Evolutionary conservation across 441 rosid genomes (phyloP).

Genomic region (Hura crepitans): DNA sequence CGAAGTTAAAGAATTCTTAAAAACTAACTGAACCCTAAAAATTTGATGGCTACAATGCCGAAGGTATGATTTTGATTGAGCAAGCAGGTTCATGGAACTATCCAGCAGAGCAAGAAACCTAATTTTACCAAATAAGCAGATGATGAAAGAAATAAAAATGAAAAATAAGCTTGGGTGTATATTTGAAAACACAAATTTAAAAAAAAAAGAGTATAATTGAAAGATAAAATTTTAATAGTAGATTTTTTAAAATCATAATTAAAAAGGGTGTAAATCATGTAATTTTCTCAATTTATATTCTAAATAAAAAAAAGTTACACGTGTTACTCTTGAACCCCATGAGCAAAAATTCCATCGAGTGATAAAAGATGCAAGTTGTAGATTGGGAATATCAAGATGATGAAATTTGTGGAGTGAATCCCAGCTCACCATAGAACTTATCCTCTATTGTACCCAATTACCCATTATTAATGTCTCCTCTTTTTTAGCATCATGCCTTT

Average conservation of each 20-base stretch:
- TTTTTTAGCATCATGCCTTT: background rate
- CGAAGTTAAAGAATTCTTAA: background rate
- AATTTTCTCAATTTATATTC: no score
- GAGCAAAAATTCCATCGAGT: background rate
- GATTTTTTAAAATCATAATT: no score
- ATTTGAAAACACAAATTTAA: no score
- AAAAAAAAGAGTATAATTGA: no score
- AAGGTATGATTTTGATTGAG: constrained; percentile 9
- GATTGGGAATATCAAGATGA: background rate
- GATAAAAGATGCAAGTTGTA: constrained; percentile 5
- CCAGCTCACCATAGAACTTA: constrained; percentile 15
- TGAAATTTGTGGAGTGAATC: background rate
- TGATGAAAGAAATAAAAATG: no score
- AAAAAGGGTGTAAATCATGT: no score
- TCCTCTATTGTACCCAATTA: background rate
- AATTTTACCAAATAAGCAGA: no score
- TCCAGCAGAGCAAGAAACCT: no score
- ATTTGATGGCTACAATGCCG: background rate
- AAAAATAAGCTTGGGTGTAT: no score
- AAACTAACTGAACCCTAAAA: constrained; percentile 14
- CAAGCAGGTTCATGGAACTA: constrained; percentile 19
- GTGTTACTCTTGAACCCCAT: no score
- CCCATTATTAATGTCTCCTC: constrained; percentile 2
- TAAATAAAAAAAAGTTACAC: no score
- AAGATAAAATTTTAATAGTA: no score